A percentile compares a stretch with the other conserved stretches of the same genome.
Evolutionary conservation across 1,139 yeast genomes (phyloP).

Genomic region (Ogataea hybrid): DNA sequence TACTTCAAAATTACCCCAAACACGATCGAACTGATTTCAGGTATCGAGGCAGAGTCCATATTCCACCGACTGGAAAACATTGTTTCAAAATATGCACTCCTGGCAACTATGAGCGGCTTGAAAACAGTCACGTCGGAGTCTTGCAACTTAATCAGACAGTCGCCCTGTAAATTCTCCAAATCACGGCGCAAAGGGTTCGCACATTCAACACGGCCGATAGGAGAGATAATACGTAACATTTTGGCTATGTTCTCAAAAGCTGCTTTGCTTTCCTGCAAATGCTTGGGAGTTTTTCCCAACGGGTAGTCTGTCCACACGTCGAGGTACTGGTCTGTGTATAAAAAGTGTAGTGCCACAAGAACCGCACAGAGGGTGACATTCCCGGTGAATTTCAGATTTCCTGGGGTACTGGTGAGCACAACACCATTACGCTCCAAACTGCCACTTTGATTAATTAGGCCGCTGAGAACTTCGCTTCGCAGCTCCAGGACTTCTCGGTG

Average conservation of each 20-base stretch:
- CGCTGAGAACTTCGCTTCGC: background rate
- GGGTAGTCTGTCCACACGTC: constrained; percentile 39
- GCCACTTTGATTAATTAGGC: background rate
- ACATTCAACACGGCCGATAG: constrained; percentile 24
- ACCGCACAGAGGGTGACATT: constrained; percentile 31
- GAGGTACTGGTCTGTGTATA: constrained; percentile 45
- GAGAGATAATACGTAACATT: constrained; percentile 23
- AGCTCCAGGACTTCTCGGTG: constrained; percentile 18
- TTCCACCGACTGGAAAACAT: constrained; percentile 58
- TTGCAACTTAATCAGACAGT: constrained; percentile 33
- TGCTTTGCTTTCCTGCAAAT: constrained; percentile 26
- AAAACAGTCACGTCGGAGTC: constrained; percentile 46
- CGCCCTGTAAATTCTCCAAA: constrained; percentile 4
- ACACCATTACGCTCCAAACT: constrained; percentile 17
- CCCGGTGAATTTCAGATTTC: constrained; percentile 19
- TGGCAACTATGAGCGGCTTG: constrained; percentile 48
- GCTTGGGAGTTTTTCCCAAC: constrained; percentile 21
- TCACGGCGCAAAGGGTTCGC: constrained; percentile 14
- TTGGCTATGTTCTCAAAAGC: constrained; percentile 23
- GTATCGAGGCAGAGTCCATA: constrained; percentile 34
- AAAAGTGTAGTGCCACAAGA: constrained; percentile 38
- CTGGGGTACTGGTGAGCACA: constrained; percentile 5
- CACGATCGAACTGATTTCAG: constrained; percentile 41
- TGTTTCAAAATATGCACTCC: constrained; percentile 67
- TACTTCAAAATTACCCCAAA: constrained; percentile 54